Evolutionary conservation across 208 protist species (phyloP).

Genomic region (Leishmania arabica): DNA sequence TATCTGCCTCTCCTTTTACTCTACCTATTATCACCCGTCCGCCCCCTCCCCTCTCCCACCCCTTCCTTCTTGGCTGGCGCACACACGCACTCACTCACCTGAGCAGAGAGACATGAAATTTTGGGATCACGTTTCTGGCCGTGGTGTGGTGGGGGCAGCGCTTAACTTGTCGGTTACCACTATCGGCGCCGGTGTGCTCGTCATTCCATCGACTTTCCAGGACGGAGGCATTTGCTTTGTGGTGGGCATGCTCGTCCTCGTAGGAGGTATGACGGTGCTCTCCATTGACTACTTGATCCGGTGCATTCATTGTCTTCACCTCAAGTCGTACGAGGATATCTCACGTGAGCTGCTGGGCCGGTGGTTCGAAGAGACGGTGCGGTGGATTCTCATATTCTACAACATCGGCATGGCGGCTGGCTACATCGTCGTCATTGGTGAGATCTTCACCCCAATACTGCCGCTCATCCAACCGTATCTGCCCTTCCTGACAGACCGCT

Average conservation of each 20-base stretch:
- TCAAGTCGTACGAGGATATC: slow-evolving; percentile 85
- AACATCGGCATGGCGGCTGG: slow-evolving; percentile 67
- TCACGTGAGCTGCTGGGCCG: slow-evolving; percentile 68
- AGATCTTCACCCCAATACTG: slow-evolving; percentile 68
- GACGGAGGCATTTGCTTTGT: slow-evolving; percentile 67
- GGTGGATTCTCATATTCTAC: slow-evolving; percentile 80
- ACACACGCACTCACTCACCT: background rate
- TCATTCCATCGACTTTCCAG: slow-evolving; percentile 62
- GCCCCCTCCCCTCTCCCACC: background rate
- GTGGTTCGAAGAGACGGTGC: slow-evolving; percentile 57
- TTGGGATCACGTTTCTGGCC: slow-evolving; percentile 18
- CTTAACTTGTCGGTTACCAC: slow-evolving; percentile 72
- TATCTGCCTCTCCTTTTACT: background rate
- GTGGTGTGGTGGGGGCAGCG: slow-evolving; percentile 42
- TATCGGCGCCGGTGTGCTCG: slow-evolving; percentile 71
- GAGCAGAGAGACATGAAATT: slow-evolving; percentile 9
- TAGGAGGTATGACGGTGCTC: slow-evolving; percentile 56
- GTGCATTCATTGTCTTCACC: slow-evolving; percentile 55
- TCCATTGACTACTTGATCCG: slow-evolving; percentile 81
- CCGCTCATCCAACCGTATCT: slow-evolving; percentile 46
- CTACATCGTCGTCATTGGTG: slow-evolving; percentile 79
- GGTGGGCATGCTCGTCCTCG: slow-evolving; percentile 35
- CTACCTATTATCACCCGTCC: background rate
- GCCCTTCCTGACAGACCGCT: slow-evolving; percentile 45
- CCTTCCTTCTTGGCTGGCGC: background rate